Evolutionary conservation across 2,329 filamentous ascomycete genomes (phyloP).

Genomic region (Zasmidium angulare): DNA sequence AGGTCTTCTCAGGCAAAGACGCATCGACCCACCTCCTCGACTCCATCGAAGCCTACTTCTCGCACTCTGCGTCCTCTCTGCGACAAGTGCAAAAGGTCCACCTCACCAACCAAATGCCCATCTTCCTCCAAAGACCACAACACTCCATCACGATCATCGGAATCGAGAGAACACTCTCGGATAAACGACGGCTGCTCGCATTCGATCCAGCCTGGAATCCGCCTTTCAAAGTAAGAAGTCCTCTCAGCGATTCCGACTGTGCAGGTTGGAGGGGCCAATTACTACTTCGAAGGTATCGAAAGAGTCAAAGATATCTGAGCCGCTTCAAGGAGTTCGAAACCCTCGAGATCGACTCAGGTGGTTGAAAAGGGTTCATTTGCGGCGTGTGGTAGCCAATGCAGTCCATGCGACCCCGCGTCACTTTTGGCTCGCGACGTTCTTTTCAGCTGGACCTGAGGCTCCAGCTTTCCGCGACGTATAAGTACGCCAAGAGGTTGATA

Average conservation of each 20-base stretch:
- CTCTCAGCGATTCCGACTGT: constrained; percentile 40
- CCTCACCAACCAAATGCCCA: constrained; percentile 69
- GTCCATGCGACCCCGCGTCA: background rate
- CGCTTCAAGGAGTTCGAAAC: constrained; percentile 76
- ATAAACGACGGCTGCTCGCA: constrained; percentile 70
- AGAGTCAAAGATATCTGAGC: constrained; percentile 65
- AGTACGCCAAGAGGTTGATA: too few species aligned
- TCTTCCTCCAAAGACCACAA: constrained; percentile 86
- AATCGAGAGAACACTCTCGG: constrained; percentile 67
- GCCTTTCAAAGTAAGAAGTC: constrained; percentile 59
- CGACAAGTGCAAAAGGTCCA: constrained; percentile 61
- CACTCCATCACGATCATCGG: constrained; percentile 91
- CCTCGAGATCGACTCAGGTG: constrained; percentile 17
- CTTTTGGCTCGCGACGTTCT: too few species aligned
- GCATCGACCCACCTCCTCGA: constrained; percentile 57
- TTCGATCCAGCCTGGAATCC: constrained; percentile 85
- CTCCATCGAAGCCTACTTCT: constrained; percentile 72
- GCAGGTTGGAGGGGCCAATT: constrained; percentile 35
- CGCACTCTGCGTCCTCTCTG: constrained; percentile 35
- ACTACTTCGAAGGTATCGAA: constrained; percentile 67
- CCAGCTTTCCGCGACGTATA: too few species aligned
- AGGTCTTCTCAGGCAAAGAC: constrained; percentile 56
- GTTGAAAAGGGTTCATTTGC: too few species aligned
- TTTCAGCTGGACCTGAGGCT: too few species aligned
- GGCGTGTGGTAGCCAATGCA: too few species aligned